A percentile compares a stretch with the other conserved stretches of the same genome.
Evolutionary conservation across 2,329 filamentous ascomycete genomes (phyloP).

Genomic region (Rugonectria rugulosa): DNA sequence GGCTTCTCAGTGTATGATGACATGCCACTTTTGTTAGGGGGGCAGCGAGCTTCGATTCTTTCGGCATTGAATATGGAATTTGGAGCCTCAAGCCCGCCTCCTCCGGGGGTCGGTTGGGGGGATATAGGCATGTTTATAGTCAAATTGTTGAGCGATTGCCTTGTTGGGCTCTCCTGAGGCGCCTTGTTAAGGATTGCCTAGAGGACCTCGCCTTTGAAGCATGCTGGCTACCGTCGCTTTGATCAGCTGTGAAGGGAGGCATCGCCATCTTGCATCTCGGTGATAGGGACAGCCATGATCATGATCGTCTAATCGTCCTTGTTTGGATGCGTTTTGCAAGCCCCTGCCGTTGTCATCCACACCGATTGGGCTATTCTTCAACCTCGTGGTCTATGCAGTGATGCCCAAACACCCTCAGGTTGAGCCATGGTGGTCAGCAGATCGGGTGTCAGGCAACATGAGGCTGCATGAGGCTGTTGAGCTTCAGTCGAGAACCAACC

Average conservation of each 20-base stretch:
- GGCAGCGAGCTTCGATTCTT: slow-evolving; percentile 7
- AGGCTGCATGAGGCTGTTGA: slow-evolving; percentile 11
- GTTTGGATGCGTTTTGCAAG: neutral
- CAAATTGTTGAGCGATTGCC: slow-evolving; percentile 1
- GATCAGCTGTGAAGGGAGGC: slow-evolving; percentile 5
- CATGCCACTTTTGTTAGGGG: slow-evolving; percentile 31
- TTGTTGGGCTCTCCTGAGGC: slow-evolving; percentile 2
- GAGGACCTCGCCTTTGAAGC: neutral
- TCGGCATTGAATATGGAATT: neutral
- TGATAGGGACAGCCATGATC: neutral
- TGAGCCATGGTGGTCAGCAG: slow-evolving; percentile 20
- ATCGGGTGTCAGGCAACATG: neutral
- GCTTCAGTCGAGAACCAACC: slow-evolving; percentile 24
- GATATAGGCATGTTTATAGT: slow-evolving; percentile 12
- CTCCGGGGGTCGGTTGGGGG: neutral
- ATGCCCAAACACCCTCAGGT: slow-evolving; percentile 24
- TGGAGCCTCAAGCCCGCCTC: slow-evolving; percentile 13
- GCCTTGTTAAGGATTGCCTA: neutral
- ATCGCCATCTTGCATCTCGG: neutral
- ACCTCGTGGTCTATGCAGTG: slow-evolving; percentile 13
- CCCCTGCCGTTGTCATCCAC: neutral
- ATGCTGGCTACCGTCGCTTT: neutral
- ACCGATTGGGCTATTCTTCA: neutral
- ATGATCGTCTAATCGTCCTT: neutral
- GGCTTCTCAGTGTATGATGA: slow-evolving; percentile 16